Conservation (phyloP, 768 basidiomycete species). For the Leccinum olivaceopallidum region DNA sequence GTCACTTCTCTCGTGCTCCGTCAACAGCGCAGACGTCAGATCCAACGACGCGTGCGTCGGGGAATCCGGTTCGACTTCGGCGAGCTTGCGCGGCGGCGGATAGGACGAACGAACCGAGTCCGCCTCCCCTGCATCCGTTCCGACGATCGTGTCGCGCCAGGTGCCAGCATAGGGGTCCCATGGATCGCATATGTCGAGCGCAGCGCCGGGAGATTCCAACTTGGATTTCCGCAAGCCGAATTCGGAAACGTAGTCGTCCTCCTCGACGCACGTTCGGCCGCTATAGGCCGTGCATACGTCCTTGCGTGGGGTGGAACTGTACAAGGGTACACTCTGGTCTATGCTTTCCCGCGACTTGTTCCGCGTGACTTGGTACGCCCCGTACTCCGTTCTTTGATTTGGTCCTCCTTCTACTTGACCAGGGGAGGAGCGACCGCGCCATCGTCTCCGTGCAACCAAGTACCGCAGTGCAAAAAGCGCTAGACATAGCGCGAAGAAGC, state of each 20-base stretch:
- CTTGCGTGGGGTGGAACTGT: conserved; percentile 38
- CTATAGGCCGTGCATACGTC: conserved; percentile 14
- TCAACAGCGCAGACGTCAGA: conserved; percentile 34
- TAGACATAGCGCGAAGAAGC: conserved; percentile 58
- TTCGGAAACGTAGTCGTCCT: conserved; percentile 12
- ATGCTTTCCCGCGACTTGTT: conserved; percentile 27
- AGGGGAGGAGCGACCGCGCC: conserved; percentile 18
- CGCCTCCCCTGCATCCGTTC: conserved; percentile 23
- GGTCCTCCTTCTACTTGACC: conserved; percentile 18
- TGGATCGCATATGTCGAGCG: conserved; percentile 17
- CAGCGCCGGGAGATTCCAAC: not conserved
- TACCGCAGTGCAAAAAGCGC: conserved; percentile 56
- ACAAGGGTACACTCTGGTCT: conserved; percentile 37
- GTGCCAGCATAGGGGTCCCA: conserved; percentile 28
- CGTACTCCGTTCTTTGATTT: conserved; percentile 15
- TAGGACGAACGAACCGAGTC: conserved; percentile 13
- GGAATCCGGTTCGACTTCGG: conserved; percentile 15
- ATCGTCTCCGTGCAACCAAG: conserved; percentile 44
- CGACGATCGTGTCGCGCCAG: conserved; percentile 33
- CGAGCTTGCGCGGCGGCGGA: conserved; percentile 6
- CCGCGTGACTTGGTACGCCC: conserved; percentile 38
- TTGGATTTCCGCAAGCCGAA: conserved; percentile 14
- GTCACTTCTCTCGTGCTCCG: not conserved
- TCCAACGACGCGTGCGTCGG: conserved; percentile 28
- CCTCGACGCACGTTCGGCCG: conserved; percentile 5